Percentiles rank a stretch among this genome's conserved stretches.
These are phyloP conservation scores for Moniliophthora roreri DNA, from an alignment of 1,284 basidiomycete genomes.

Conservation along the genomic window DNA sequence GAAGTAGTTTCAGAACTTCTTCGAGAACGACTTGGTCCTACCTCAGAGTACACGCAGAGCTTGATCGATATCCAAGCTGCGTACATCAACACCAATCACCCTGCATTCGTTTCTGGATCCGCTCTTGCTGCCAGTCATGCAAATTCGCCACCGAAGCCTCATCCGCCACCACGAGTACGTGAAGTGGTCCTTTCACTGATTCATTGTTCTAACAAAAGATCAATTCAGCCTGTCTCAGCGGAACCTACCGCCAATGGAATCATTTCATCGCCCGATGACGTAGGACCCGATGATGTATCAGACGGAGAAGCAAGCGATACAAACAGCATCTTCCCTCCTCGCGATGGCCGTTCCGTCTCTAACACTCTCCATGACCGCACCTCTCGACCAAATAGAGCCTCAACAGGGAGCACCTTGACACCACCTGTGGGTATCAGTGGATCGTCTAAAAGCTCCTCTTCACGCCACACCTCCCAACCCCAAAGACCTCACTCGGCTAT, in stretches of 20 bases:
- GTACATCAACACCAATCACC: slow-evolving; percentile 99
- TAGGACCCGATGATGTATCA: slow-evolving; percentile 56
- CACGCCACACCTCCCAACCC: no score
- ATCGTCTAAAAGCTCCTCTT: no score
- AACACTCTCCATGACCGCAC: slow-evolving; percentile 75
- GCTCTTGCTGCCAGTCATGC: slow-evolving; percentile 55
- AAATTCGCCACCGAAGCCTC: slow-evolving; percentile 41
- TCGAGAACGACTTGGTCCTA: slow-evolving; percentile 93
- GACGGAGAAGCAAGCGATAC: slow-evolving; percentile 46
- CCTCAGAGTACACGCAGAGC: slow-evolving; percentile 94
- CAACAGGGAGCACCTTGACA: slow-evolving; percentile 21
- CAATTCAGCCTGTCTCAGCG: slow-evolving; percentile 55
- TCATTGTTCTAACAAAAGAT: no score
- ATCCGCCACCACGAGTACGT: slow-evolving; percentile 53
- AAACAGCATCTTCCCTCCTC: slow-evolving; percentile 52
- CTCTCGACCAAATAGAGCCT: slow-evolving; percentile 40
- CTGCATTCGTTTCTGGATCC: slow-evolving; percentile 80
- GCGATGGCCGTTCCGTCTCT: slow-evolving; percentile 75
- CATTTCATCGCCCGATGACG: slow-evolving; percentile 31
- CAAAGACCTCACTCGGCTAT: slow-evolving; percentile 32
- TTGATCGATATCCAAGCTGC: slow-evolving; percentile 97
- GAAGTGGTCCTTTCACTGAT: no score
- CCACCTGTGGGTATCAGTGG: slow-evolving; percentile 25
- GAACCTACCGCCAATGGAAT: no score
- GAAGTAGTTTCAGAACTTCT: slow-evolving; percentile 98